A percentile compares a stretch with the other conserved stretches of the same genome.
phyloP scores from a whole-genome alignment of 345 rosid species.

The Jatropha curcas region DNA sequence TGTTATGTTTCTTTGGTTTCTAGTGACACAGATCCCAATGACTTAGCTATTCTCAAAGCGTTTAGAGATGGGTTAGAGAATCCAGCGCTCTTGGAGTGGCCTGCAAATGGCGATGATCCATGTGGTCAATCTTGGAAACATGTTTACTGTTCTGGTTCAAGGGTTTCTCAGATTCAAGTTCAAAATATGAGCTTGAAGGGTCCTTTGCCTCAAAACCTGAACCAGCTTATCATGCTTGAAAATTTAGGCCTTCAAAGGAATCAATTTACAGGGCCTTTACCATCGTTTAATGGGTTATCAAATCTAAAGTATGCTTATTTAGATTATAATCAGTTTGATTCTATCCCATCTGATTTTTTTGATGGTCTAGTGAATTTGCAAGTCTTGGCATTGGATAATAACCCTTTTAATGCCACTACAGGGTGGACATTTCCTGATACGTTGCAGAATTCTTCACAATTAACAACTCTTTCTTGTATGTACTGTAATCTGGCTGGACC shows the following conservation, averaged over 20 bases:
- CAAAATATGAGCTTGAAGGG: slow-evolving; percentile 60
- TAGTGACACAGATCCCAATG: slow-evolving; percentile 50
- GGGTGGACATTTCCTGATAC: slow-evolving; percentile 68
- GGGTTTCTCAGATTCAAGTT: slow-evolving; percentile 68
- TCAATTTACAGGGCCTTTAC: slow-evolving; percentile 56
- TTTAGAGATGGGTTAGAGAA: slow-evolving; percentile 63
- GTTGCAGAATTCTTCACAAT: slow-evolving; percentile 51
- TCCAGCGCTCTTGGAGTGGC: slow-evolving; percentile 68
- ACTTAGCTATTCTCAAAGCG: slow-evolving; percentile 51
- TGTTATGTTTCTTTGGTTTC: slow-evolving; percentile 32
- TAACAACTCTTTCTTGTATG: slow-evolving; percentile 58
- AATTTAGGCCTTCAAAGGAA: slow-evolving; percentile 66
- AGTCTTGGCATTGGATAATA: slow-evolving; percentile 60
- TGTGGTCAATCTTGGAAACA: slow-evolving; percentile 67
- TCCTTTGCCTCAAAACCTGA: slow-evolving; percentile 57
- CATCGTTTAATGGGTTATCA: slow-evolving; percentile 58
- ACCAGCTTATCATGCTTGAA: slow-evolving; percentile 52
- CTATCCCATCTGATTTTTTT: slow-evolving; percentile 64
- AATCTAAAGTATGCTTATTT: slow-evolving; percentile 47
- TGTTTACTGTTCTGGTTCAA: slow-evolving; percentile 45
- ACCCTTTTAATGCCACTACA: slow-evolving; percentile 48
- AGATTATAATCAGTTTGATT: slow-evolving; percentile 59
- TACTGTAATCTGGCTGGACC: slow-evolving; percentile 66
- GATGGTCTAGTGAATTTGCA: slow-evolving; percentile 48
- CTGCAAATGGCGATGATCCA: slow-evolving; percentile 59